Percentiles rank a stretch among this genome's conserved stretches.
phyloP scores from a whole-genome alignment of 768 basidiomycete species.

The Punctularia strigosozonata region DNA sequence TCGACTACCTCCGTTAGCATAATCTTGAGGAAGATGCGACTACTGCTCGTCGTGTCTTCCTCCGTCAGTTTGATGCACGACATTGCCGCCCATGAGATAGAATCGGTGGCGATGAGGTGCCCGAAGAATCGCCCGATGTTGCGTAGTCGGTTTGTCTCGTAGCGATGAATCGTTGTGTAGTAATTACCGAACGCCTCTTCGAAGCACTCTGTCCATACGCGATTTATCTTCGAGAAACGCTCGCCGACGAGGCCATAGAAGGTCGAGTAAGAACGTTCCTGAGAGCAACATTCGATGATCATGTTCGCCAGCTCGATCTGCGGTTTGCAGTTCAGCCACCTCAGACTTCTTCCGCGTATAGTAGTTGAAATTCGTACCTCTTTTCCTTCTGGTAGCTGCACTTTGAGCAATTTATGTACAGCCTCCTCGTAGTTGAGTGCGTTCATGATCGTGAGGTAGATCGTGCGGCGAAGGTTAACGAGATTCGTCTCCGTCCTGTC shows the following conservation, averaged over 20 bases:
- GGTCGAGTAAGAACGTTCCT: slow-evolving; percentile 95
- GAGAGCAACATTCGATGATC: slow-evolving; percentile 99
- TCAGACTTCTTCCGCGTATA: too few relatives aligned
- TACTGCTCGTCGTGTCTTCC: slow-evolving; percentile 92
- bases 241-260: slow-evolving; percentile 97
- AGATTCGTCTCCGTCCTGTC: slow-evolving; percentile 93
- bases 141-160: slow-evolving; percentile 95
- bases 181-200: slow-evolving; percentile 84
- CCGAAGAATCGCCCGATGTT: slow-evolving; percentile 98
- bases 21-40: slow-evolving; percentile 96
- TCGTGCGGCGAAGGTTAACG: slow-evolving; percentile 86
- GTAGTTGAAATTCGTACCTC: slow-evolving; percentile 59
- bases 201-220: slow-evolving; percentile 84
- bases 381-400: slow-evolving; percentile 84
- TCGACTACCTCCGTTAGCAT: slow-evolving; percentile 94
- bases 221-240: slow-evolving; percentile 92
- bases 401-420: slow-evolving; percentile 92
- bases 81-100: slow-evolving; percentile 82
- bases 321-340: background rate
- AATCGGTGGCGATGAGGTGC: slow-evolving; percentile 76
- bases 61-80: slow-evolving; percentile 88
- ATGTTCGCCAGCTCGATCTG: slow-evolving; percentile 96
- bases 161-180: slow-evolving; percentile 94
- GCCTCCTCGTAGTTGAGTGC: slow-evolving; percentile 98
- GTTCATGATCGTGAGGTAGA: slow-evolving; percentile 99